A percentile compares a stretch with the other conserved stretches of the same genome.
Conservation (phyloP, 768 basidiomycete species). For the Dacryopinax spathularia region DNA sequence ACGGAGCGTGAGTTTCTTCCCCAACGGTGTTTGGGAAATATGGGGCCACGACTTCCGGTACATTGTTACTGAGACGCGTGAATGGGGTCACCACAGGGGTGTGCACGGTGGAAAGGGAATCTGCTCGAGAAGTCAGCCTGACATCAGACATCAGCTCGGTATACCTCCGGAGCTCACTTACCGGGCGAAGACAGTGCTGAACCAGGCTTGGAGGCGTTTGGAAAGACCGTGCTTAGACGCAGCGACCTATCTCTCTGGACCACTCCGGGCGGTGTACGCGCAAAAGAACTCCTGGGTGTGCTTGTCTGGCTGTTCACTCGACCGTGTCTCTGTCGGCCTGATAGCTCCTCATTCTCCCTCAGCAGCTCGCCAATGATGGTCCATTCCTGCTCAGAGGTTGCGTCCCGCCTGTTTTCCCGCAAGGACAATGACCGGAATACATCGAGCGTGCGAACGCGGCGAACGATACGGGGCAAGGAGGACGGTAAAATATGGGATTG, state of each 20-base stretch:
- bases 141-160: not conserved
- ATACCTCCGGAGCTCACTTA: not conserved
- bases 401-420: not conserved
- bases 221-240: not conserved
- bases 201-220: not conserved
- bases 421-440: not conserved
- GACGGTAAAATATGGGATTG: not conserved
- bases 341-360: conserved; percentile 47
- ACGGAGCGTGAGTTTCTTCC: not conserved
- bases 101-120: not conserved
- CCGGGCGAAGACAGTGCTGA: not conserved
- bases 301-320: not conserved
- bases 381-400: conserved; percentile 31
- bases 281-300: not conserved
- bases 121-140: not conserved
- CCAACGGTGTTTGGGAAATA: not conserved
- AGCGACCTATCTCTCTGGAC: not conserved
- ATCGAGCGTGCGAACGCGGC: not conserved
- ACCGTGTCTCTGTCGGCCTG: conserved; percentile 25
- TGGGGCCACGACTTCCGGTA: not conserved
- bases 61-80: not conserved
- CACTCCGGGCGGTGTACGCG: not conserved
- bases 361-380: conserved; percentile 55
- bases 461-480: not conserved
- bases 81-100: not conserved